Evolutionary conservation across 495 filamentous ascomycete species (phyloP).

Genomic region (Oidiodendron maius): DNA sequence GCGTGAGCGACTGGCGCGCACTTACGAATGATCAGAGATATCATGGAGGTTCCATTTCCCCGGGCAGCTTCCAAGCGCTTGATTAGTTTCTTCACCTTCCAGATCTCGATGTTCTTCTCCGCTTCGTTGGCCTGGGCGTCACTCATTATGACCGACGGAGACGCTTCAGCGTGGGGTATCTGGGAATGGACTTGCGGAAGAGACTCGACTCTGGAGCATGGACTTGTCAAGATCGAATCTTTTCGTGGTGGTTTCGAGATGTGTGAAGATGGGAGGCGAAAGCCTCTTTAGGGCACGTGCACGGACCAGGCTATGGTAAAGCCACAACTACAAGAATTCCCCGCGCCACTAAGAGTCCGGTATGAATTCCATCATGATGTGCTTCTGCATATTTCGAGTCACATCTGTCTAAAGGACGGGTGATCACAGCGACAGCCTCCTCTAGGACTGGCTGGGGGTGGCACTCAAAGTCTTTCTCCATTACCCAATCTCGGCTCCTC

Average conservation of each 20-base stretch:
- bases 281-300: neutral
- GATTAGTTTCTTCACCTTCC: constrained; percentile 93
- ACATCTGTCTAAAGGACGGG: too few species aligned
- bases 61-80: constrained; percentile 89
- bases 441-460: too few species aligned
- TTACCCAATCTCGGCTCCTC: too few species aligned
- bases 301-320: neutral
- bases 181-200: constrained; percentile 8
- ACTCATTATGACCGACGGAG: constrained; percentile 65
- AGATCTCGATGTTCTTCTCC: constrained; percentile 92
- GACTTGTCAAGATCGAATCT: constrained; percentile 17
- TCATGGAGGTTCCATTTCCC: constrained; percentile 97
- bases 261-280: neutral
- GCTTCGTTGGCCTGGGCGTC: constrained; percentile 83
- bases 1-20: constrained; percentile 11
- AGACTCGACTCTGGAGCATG: constrained; percentile 15
- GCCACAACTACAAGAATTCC: too few species aligned
- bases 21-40: constrained; percentile 95
- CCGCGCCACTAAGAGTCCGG: too few species aligned
- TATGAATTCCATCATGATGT: too few species aligned
- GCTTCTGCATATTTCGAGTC: too few species aligned
- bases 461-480: too few species aligned
- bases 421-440: too few species aligned
- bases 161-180: constrained; percentile 13
- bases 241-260: constrained; percentile 5